These are phyloP conservation scores for Diaporthe aspalathi DNA, from an alignment of 2,329 filamentous ascomycete species.

Conservation along the genomic window DNA sequence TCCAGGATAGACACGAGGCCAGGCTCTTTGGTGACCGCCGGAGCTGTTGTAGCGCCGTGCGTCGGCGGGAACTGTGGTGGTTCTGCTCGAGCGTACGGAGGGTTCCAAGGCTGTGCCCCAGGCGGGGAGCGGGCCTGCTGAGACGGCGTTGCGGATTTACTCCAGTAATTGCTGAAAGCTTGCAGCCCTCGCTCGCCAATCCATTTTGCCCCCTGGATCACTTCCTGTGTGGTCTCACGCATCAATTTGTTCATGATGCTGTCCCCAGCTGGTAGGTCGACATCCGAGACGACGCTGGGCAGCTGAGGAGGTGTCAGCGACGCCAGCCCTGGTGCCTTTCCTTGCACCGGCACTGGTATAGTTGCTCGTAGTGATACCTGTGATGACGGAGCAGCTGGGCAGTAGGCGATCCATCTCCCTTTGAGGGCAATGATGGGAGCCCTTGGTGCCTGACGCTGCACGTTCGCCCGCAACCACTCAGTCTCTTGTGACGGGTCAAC, in stretches of 20 bases:
- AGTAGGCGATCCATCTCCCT: slow-evolving; percentile 82
- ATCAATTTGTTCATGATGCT: slow-evolving; percentile 81
- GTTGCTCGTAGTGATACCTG: slow-evolving; percentile 76
- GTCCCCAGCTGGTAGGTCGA: slow-evolving; percentile 79
- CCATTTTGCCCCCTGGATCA: slow-evolving; percentile 80
- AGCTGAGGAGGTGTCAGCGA: slow-evolving; percentile 76
- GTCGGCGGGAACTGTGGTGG: slow-evolving; percentile 77
- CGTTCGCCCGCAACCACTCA: slow-evolving; percentile 53
- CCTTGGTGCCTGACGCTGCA: slow-evolving; percentile 59
- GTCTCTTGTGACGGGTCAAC: slow-evolving; percentile 60
- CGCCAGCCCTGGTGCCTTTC: slow-evolving; percentile 66
- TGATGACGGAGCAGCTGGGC: slow-evolving; percentile 77
- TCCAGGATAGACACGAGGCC: slow-evolving; percentile 82
- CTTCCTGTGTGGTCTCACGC: slow-evolving; percentile 81
- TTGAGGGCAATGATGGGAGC: slow-evolving; percentile 76
- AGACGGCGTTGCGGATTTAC: slow-evolving; percentile 59
- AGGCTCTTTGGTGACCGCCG: slow-evolving; percentile 71
- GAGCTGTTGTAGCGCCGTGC: slow-evolving; percentile 71
- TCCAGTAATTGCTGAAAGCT: slow-evolving; percentile 86
- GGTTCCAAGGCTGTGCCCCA: slow-evolving; percentile 60
- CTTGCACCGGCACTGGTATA: slow-evolving; percentile 66
- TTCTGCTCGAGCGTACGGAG: slow-evolving; percentile 59
- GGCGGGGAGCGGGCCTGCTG: slow-evolving; percentile 59
- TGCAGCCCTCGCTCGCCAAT: slow-evolving; percentile 81
- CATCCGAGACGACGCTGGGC: slow-evolving; percentile 72